Conservation (phyloP, 768 basidiomycete genomes). For the Pholiota conissans region DNA sequence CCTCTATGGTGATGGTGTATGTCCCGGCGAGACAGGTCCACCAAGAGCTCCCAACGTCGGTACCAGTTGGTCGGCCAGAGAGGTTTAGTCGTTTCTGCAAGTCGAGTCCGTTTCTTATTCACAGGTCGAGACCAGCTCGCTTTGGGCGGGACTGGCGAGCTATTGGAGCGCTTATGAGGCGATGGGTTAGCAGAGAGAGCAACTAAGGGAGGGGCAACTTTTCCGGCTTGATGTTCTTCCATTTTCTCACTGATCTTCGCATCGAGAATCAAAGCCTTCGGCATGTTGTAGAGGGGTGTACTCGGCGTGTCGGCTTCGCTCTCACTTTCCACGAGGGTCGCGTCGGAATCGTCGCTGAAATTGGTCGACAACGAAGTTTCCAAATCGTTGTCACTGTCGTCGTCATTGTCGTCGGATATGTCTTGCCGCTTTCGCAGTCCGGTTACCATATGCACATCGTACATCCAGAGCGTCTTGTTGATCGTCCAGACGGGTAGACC, state of each 20-base stretch:
- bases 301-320: constrained; percentile 22
- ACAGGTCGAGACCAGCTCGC: constrained; percentile 15
- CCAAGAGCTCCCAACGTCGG: constrained; percentile 52
- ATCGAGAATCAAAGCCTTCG: neutral
- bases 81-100: constrained; percentile 19
- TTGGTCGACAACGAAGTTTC: constrained; percentile 33
- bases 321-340: constrained; percentile 56
- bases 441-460: constrained; percentile 47
- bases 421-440: constrained; percentile 20
- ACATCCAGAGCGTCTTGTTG: constrained; percentile 63
- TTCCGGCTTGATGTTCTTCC: constrained; percentile 16
- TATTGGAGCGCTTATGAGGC: neutral
- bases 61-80: constrained; percentile 53
- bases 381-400: constrained; percentile 29
- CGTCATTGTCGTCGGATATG: constrained; percentile 24
- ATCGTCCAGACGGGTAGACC: constrained; percentile 64
- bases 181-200: neutral
- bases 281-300: neutral
- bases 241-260: neutral
- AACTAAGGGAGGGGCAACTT: constrained; percentile 8
- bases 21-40: constrained; percentile 39
- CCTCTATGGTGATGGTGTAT: constrained; percentile 13
- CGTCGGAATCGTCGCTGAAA: constrained; percentile 53
- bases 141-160: neutral
- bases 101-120: neutral